Conservation (phyloP, 2,329 filamentous ascomycete genomes). For the Sporothrix mexicana region DNA sequence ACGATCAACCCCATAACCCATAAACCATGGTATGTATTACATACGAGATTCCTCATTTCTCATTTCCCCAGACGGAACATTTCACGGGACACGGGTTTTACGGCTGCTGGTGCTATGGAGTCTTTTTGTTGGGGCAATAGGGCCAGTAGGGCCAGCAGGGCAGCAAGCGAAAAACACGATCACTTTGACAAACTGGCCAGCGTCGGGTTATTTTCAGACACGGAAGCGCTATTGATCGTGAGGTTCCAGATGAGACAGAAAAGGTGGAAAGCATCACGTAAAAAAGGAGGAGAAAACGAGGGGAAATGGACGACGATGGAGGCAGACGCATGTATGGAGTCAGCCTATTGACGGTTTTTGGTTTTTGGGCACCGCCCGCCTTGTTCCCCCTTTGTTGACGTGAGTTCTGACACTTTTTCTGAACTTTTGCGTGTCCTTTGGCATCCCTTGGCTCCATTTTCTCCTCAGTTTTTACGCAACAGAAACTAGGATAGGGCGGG, state of each 20-base stretch:
- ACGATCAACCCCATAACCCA: neutral
- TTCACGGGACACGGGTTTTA: neutral
- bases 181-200: neutral
- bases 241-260: neutral
- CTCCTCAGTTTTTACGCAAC: conserved; percentile 21
- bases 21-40: neutral
- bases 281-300: neutral
- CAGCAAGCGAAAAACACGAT: neutral
- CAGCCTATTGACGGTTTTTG: neutral
- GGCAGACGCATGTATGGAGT: neutral
- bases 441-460: neutral
- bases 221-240: neutral
- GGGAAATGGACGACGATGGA: neutral
- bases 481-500: conserved; percentile 10
- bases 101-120: no score
- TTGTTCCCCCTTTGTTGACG: neutral
- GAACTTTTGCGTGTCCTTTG: no score
- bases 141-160: conserved; percentile 4
- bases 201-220: neutral
- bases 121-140: neutral
- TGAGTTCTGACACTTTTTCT: no score
- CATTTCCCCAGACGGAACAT: conserved; percentile 1
- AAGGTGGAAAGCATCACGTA: neutral
- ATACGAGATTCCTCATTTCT: conserved; percentile 1
- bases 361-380: conserved; percentile 14